Percentiles rank a stretch among this genome's conserved stretches.
These are phyloP conservation scores for Talaromyces trachyspermus DNA, from an alignment of 495 filamentous ascomycete genomes.

Conservation along the genomic window DNA sequence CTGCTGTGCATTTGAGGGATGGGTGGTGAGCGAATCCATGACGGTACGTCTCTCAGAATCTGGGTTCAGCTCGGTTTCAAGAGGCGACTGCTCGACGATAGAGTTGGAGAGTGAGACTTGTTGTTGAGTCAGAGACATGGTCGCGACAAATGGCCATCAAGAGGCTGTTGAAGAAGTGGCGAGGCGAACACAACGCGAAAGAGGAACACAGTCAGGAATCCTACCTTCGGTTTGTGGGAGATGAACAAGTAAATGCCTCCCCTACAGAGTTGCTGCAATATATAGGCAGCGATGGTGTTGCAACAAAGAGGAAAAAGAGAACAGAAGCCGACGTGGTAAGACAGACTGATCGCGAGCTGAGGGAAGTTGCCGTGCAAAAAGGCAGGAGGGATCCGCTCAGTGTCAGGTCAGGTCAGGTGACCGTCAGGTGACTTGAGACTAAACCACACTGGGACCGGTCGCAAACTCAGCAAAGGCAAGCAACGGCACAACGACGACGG, in stretches of 20 bases:
- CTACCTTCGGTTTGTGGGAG: conserved; percentile 73
- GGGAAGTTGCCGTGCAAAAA: background rate
- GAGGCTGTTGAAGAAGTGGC: background rate
- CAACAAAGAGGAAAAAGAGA: background rate
- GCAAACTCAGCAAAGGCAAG: no score
- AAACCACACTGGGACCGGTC: no score
- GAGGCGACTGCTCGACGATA: no score
- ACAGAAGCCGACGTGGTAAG: conserved; percentile 3
- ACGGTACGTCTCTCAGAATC: background rate
- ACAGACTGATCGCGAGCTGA: conserved; percentile 5
- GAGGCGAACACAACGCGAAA: conserved; percentile 7
- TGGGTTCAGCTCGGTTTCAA: no score
- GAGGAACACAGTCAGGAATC: conserved; percentile 12
- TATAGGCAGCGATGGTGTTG: background rate
- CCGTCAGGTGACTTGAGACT: background rate
- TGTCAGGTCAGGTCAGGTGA: background rate
- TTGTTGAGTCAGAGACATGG: conserved; percentile 7
- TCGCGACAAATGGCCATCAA: conserved; percentile 12
- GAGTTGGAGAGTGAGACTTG: conserved; percentile 16
- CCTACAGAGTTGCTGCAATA: conserved; percentile 46
- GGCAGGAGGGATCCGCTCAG: background rate
- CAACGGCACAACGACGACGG: no score
- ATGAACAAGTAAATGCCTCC: conserved; percentile 99
- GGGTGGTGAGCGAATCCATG: conserved; percentile 87
- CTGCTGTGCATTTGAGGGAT: conserved; percentile 80